Evolutionary conservation across 2,329 filamentous ascomycete genomes (phyloP), one percentile per base, ranked within the genome.

Genomic region (Elsinoe arachidis): DNA sequence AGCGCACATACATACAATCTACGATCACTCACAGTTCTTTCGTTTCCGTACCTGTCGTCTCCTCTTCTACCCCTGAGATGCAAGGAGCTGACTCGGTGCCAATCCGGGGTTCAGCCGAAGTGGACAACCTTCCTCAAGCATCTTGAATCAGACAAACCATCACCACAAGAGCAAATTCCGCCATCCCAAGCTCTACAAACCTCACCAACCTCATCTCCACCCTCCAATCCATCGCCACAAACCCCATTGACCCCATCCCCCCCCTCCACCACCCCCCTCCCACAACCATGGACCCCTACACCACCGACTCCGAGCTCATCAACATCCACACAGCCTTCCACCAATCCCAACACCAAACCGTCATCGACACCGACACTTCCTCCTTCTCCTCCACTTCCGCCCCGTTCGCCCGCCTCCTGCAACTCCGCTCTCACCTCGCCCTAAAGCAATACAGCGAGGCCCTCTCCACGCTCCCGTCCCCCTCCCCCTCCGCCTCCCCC

Each of bases 331-430:
- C 79, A 67, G 80, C 81, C 69, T 84, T 84, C 74, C 78, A 83
- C 73, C 80, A 83, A 72, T 90, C 88, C 69, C 91, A 95, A 78
- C 96, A 89, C 79, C 81, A 88, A 68, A 80, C 86, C 68, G 91
- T 95, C 62, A 73, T 95, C 73, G 86, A 93, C 75, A 95, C 90
- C 74, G 87, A 95, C 73, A 86, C 84, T 43, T 84, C 86, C 5
- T 78, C 84, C 59, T 86, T 97, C 68, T 93, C 88, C 44, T 65
- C 84, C 62, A 83, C 87, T 66, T 96, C 96, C 75, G 78, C 79
- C 47, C 78, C 90, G 12, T 83, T 89, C 41, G 87, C 88, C 39
- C 85, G 85, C 59, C 76, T 96, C 44, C 82, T 97, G 57, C 80
- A 86, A 69, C 83, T 92, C 62, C 88, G 93, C 69, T 85, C 92